Percentiles rank a stretch among this genome's conserved stretches.
Evolutionary conservation across 352 stramenopile species (phyloP).

Genomic region (Blastocystis sp.): DNA sequence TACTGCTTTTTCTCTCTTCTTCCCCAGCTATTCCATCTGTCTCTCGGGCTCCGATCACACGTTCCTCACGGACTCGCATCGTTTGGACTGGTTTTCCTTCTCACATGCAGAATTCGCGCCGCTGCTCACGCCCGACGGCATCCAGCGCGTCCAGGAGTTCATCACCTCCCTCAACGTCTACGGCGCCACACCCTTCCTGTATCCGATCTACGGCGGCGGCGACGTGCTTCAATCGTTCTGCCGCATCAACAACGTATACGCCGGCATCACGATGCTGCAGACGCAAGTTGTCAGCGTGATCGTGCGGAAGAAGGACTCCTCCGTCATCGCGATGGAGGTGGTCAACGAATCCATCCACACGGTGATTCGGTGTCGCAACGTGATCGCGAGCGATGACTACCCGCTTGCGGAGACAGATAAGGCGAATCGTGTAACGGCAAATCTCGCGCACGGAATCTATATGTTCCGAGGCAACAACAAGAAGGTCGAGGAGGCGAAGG

Average conservation of each 20-base stretch:
- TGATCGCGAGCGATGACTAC: slow-evolving; percentile 37
- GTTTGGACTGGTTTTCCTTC: not conserved
- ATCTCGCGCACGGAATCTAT: slow-evolving; percentile 6
- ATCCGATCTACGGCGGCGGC: slow-evolving; percentile 34
- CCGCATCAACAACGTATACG: slow-evolving; percentile 47
- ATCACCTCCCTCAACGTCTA: slow-evolving; percentile 39
- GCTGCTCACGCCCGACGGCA: slow-evolving; percentile 16
- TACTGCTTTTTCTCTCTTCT: not conserved
- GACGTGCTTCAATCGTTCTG: slow-evolving; percentile 51
- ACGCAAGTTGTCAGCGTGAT: slow-evolving; percentile 1
- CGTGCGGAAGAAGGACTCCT: not conserved
- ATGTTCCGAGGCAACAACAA: slow-evolving; percentile 10
- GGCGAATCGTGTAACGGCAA: not conserved
- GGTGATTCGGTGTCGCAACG: slow-evolving; percentile 30
- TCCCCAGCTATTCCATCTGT: slow-evolving; percentile 52
- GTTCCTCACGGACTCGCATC: not conserved
- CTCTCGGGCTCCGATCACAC: not conserved
- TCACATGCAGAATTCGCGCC: not conserved
- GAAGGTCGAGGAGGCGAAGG: not conserved
- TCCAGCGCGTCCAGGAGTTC: slow-evolving; percentile 35
- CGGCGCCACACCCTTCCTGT: slow-evolving; percentile 28
- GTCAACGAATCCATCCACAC: slow-evolving; percentile 33
- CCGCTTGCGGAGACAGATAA: not conserved
- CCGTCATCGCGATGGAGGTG: slow-evolving; percentile 1
- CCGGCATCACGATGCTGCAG: slow-evolving; percentile 37